These are phyloP conservation scores for Metschnikowia similis DNA, from an alignment of 805 yeast genomes.

Conservation along the genomic window DNA sequence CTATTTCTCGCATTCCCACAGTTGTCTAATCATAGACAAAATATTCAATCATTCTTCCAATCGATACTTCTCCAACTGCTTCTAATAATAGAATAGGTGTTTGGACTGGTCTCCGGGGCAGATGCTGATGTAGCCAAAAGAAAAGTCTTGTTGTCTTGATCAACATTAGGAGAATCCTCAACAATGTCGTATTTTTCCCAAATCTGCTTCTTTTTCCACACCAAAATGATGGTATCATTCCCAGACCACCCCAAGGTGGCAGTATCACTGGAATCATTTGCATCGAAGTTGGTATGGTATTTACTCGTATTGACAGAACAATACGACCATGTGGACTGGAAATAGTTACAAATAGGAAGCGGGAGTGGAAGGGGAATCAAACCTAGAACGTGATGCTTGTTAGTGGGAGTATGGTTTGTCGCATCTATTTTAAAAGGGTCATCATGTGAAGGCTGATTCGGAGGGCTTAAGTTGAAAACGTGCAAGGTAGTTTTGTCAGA, in stretches of 20 bases:
- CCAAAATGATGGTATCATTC: constrained; percentile 64
- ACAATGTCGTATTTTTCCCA: constrained; percentile 85
- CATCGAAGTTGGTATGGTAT: constrained; percentile 24
- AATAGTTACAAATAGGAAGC: constrained; percentile 59
- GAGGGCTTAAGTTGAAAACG: constrained; percentile 53
- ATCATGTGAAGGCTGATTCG: background rate
- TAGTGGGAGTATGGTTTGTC: constrained; percentile 22
- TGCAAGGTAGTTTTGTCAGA: constrained; percentile 90
- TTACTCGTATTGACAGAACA: constrained; percentile 60
- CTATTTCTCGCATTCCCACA: background rate
- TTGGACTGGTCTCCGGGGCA: background rate
- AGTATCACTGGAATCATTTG: constrained; percentile 24
- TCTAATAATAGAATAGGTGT: constrained; percentile 46
- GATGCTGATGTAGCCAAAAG: background rate
- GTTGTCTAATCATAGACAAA: too few relatives aligned
- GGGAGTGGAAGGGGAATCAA: constrained; percentile 59
- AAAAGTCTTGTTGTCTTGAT: background rate
- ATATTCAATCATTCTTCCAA: constrained; percentile 22
- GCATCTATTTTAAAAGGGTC: constrained; percentile 6
- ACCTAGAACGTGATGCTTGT: constrained; percentile 64
- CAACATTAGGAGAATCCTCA: constrained; percentile 26
- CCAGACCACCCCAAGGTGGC: constrained; percentile 67
- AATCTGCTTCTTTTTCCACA: constrained; percentile 69
- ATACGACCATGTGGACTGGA: constrained; percentile 84
- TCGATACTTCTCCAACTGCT: constrained; percentile 66